A percentile compares a stretch with the other conserved stretches of the same genome.
Evolutionary conservation across 2,329 filamentous ascomycete genomes (phyloP).

Genomic region (Purpureocillium lavendulum): DNA sequence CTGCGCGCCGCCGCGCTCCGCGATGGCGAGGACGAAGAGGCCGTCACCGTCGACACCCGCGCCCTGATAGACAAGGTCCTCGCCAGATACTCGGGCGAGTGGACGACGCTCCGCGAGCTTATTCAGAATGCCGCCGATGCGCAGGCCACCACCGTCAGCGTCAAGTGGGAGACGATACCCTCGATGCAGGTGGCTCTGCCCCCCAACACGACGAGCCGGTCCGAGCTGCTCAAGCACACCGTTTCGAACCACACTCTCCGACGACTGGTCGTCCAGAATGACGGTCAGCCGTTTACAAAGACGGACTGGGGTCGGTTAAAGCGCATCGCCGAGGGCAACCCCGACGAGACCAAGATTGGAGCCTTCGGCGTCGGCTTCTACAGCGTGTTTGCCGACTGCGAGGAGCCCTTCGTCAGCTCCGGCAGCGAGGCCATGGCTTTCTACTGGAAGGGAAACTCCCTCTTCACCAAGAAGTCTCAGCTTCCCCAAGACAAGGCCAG

Average conservation of each 20-base stretch:
- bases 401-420: slow-evolving; percentile 93
- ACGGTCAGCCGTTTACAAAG: slow-evolving; percentile 78
- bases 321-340: slow-evolving; percentile 97
- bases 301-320: slow-evolving; percentile 93
- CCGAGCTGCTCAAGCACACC: slow-evolving; percentile 71
- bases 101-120: slow-evolving; percentile 81
- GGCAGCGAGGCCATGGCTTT: slow-evolving; percentile 93
- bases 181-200: slow-evolving; percentile 68
- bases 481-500: slow-evolving; percentile 59
- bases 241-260: slow-evolving; percentile 79
- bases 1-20: slow-evolving; percentile 81
- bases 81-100: slow-evolving; percentile 92
- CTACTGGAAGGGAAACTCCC: slow-evolving; percentile 97
- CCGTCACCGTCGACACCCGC: slow-evolving; percentile 94
- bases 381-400: slow-evolving; percentile 95
- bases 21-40: slow-evolving; percentile 85
- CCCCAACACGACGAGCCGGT: slow-evolving; percentile 51
- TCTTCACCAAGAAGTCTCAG: slow-evolving; percentile 82
- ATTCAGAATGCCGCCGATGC: slow-evolving; percentile 99
- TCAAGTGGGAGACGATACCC: slow-evolving; percentile 86
- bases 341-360: slow-evolving; percentile 97
- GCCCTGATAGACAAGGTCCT: slow-evolving; percentile 97
- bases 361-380: slow-evolving; percentile 99
- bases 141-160: slow-evolving; percentile 77
- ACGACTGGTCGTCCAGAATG: slow-evolving; percentile 84